A percentile compares a stretch with the other conserved stretches of the same genome.
phyloP scores from a whole-genome alignment of 805 yeast species.

The Wickerhamomyces hampshirensis region DNA sequence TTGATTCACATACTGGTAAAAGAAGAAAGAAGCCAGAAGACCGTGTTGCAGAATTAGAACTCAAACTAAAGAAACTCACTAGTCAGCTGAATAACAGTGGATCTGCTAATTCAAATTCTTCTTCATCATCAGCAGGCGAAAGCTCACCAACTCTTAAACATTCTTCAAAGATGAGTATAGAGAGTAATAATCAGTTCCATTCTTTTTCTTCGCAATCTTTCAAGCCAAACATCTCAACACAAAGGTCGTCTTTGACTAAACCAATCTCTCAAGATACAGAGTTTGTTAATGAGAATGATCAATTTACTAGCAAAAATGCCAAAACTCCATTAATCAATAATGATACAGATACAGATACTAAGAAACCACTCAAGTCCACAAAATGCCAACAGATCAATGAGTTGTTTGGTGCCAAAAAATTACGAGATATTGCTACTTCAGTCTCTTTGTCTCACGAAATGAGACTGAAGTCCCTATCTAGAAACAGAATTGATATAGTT shows the following conservation, averaged over 20 bases:
- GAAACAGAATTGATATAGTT: slow-evolving; percentile 42
- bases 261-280: not conserved
- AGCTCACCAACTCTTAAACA: slow-evolving; percentile 1
- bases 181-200: slow-evolving; percentile 1
- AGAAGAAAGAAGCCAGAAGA: slow-evolving; percentile 35
- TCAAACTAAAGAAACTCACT: slow-evolving; percentile 24
- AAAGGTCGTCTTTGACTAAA: slow-evolving; percentile 4
- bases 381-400: slow-evolving; percentile 34
- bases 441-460: slow-evolving; percentile 42
- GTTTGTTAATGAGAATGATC: slow-evolving; percentile 7
- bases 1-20: slow-evolving; percentile 56
- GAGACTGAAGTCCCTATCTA: slow-evolving; percentile 17
- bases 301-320: slow-evolving; percentile 1
- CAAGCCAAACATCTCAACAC: slow-evolving; percentile 1
- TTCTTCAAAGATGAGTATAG: not conserved
- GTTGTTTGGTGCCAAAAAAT: slow-evolving; percentile 35
- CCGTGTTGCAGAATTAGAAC: slow-evolving; percentile 28
- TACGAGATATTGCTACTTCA: slow-evolving; percentile 41
- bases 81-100: slow-evolving; percentile 14
- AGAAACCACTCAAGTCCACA: slow-evolving; percentile 14
- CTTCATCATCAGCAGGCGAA: slow-evolving; percentile 8
- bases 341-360: not conserved
- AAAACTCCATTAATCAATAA: too few relatives aligned
- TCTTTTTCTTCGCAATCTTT: slow-evolving; percentile 1
- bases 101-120: slow-evolving; percentile 7